These are phyloP conservation scores for Pyrenula massariospora DNA, from an alignment of 495 filamentous ascomycete genomes.

Conservation along the genomic window DNA sequence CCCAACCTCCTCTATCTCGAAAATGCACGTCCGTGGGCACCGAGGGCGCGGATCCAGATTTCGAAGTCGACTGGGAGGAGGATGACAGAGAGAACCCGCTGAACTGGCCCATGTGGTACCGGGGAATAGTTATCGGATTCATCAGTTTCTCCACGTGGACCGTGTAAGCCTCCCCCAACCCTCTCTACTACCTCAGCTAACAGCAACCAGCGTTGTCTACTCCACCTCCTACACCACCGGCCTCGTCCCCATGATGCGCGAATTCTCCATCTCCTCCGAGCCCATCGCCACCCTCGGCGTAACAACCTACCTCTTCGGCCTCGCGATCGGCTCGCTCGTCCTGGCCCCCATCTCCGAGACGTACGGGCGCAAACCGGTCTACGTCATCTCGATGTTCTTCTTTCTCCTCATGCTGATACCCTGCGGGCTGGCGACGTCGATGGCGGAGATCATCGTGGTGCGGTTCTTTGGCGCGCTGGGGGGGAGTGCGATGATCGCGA, in stretches of 20 bases:
- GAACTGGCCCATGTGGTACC: constrained; percentile 65
- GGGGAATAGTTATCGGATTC: constrained; percentile 44
- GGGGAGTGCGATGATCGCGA: constrained; percentile 68
- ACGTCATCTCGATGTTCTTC: constrained; percentile 46
- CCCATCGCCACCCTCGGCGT: constrained; percentile 61
- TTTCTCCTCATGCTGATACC: constrained; percentile 62
- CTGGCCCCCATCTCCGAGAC: constrained; percentile 70
- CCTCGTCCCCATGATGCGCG: constrained; percentile 50
- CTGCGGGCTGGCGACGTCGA: constrained; percentile 52
- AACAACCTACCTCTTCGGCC: constrained; percentile 56
- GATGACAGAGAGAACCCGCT: constrained; percentile 59
- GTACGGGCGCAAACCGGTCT: constrained; percentile 66
- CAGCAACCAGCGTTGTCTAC: constrained; percentile 52
- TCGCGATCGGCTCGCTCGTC: constrained; percentile 61
- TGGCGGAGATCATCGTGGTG: constrained; percentile 52
- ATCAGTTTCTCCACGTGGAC: constrained; percentile 65
- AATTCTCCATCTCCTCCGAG: constrained; percentile 45
- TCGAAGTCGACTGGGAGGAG: constrained; percentile 63
- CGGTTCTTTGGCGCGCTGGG: constrained; percentile 70
- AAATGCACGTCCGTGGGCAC: constrained; percentile 44
- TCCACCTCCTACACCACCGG: constrained; percentile 72
- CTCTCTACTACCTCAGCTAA: background rate
- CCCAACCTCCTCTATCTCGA: constrained; percentile 17
- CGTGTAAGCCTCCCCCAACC: constrained; percentile 28
- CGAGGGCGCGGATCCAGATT: constrained; percentile 43